Conservation (phyloP, 2,329 filamentous ascomycete species). For the Cephalotrichum gorgonifer region DNA sequence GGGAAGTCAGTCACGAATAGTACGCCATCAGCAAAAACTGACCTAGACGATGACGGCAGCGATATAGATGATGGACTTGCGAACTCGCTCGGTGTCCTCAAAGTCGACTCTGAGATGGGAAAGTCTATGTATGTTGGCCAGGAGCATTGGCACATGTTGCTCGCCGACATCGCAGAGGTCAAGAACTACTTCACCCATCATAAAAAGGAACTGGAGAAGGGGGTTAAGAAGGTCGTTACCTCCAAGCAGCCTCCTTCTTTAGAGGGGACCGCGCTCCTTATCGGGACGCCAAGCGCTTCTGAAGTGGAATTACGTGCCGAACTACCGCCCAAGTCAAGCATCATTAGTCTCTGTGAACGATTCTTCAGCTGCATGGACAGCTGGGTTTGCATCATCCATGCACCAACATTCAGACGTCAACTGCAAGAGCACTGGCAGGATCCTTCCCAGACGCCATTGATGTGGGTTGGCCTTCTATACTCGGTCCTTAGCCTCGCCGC, state of each 20-base stretch:
- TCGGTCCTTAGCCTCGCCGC: conserved; percentile 67
- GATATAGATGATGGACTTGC: conserved; percentile 60
- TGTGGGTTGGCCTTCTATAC: conserved; percentile 72
- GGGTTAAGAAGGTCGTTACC: conserved; percentile 64
- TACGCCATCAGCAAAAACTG: conserved; percentile 18
- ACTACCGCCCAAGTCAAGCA: conserved; percentile 69
- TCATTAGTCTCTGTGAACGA: conserved; percentile 75
- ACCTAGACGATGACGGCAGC: conserved; percentile 51
- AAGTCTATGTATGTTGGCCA: conserved; percentile 76
- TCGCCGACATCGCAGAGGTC: conserved; percentile 81
- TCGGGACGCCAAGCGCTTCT: conserved; percentile 61
- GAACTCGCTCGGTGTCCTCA: conserved; percentile 70
- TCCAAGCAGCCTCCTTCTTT: conserved; percentile 50
- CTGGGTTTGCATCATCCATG: conserved; percentile 66
- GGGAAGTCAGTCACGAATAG: conserved; percentile 20
- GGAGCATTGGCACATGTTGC: conserved; percentile 72
- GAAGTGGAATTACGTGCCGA: conserved; percentile 69
- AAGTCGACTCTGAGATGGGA: conserved; percentile 66
- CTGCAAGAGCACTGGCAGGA: conserved; percentile 58
- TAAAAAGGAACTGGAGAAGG: conserved; percentile 80
- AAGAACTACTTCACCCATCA: conserved; percentile 81
- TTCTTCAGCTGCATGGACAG: conserved; percentile 80
- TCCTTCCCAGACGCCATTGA: conserved; percentile 60
- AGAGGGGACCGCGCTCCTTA: conserved; percentile 66
- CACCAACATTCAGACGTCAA: conserved; percentile 74